Conservation (phyloP, 352 stramenopile genomes). For the Peronosclerospora sorghi region DNA sequence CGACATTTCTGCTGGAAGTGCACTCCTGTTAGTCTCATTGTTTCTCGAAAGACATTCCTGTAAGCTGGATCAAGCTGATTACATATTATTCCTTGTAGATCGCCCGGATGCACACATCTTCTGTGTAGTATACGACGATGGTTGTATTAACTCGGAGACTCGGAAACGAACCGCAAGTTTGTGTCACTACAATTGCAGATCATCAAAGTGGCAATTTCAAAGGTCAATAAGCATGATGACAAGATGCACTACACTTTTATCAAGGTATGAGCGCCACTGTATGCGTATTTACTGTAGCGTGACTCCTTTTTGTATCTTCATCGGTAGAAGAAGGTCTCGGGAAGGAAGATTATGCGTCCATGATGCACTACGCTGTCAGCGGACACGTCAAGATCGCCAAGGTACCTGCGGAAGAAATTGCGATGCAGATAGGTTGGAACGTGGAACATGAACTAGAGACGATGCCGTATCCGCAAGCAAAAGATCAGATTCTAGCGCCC, state of each 20-base stretch:
- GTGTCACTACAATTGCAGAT: constrained; percentile 78
- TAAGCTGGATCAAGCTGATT: neutral
- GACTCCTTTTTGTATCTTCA: neutral
- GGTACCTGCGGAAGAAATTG: constrained; percentile 60
- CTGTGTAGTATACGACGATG: too few species aligned
- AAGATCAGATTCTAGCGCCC: constrained; percentile 63
- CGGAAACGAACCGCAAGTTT: constrained; percentile 60
- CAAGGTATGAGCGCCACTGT: constrained; percentile 26
- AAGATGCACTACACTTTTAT: constrained; percentile 79
- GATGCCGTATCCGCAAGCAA: constrained; percentile 73
- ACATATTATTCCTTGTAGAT: constrained; percentile 19
- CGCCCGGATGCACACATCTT: constrained; percentile 59
- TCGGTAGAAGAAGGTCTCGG: constrained; percentile 57
- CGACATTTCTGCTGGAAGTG: too few species aligned
- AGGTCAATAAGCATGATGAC: constrained; percentile 60
- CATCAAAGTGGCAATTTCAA: constrained; percentile 73
- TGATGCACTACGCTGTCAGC: constrained; percentile 76
- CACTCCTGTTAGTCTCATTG: too few species aligned
- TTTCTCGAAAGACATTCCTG: constrained; percentile 43
- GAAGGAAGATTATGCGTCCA: constrained; percentile 60
- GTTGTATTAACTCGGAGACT: too few species aligned
- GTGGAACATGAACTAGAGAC: constrained; percentile 36
- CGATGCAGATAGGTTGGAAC: constrained; percentile 50
- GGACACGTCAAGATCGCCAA: constrained; percentile 77
- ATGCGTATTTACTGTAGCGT: neutral